phyloP scores from a whole-genome alignment of 2,329 filamentous ascomycete species.

The Verticillium longisporum region DNA sequence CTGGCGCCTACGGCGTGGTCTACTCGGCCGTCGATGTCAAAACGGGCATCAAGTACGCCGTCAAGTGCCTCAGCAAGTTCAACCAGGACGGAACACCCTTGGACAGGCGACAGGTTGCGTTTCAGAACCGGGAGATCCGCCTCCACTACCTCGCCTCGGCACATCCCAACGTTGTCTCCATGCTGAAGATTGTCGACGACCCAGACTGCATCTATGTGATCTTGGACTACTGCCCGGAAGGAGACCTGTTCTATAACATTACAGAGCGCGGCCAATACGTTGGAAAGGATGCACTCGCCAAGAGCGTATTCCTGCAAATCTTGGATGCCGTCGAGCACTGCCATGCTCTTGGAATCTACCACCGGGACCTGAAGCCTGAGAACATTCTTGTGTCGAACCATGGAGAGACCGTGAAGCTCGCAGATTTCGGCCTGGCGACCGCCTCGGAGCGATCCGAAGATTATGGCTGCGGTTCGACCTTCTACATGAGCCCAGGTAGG shows the following conservation, averaged over 20 bases:
- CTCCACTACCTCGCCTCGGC: constrained; percentile 84
- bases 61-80: constrained; percentile 93
- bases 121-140: constrained; percentile 88
- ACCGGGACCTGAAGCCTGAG: constrained; percentile 95
- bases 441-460: constrained; percentile 78
- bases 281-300: constrained; percentile 83
- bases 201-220: constrained; percentile 92
- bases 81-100: constrained; percentile 64
- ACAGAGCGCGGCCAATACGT: constrained; percentile 91
- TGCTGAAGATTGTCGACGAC: constrained; percentile 89
- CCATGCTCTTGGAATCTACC: constrained; percentile 89
- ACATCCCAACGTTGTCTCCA: constrained; percentile 88
- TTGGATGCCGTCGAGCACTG: constrained; percentile 95
- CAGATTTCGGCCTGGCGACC: constrained; percentile 94
- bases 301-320: constrained; percentile 86
- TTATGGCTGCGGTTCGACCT: constrained; percentile 96
- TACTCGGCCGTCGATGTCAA: constrained; percentile 83
- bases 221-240: constrained; percentile 93
- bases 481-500: constrained; percentile 99
- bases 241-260: constrained; percentile 95
- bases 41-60: constrained; percentile 77
- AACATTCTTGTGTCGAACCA: constrained; percentile 90
- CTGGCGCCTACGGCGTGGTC: constrained; percentile 94
- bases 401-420: constrained; percentile 87
- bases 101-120: constrained; percentile 78